Base-by-base conservation (phyloP, 1,139 yeast species). In the Kodamaea sp. region DNA sequence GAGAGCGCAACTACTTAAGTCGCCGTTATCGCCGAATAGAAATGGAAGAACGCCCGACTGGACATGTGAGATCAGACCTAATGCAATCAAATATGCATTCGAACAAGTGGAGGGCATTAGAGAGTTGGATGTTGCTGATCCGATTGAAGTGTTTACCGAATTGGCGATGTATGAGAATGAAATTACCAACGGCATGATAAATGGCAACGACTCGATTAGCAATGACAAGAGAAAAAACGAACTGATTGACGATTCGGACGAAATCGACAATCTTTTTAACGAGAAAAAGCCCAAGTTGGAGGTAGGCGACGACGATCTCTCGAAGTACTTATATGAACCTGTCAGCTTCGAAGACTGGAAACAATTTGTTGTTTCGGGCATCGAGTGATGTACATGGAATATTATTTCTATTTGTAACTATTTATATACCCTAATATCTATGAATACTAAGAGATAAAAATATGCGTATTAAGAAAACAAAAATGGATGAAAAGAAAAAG, bases 41-140 rank as follows among this genome's bases (percentile, higher is more conserved):
- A 33, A 45, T 24, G 53, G 48, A 11, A 24, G 29, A 25, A 32
- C 12, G 20, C 22, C 32, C 27, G 69, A 55, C 29, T 75, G 81
- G 81, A 62, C 67, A 0, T 67, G 77, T 36, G 71, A 66, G 30
- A 63, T 75, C 12, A 67, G 66, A 36, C 73, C 79, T 1, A 60
- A 61, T 28, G 73, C 76, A 2, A 65, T 78, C 23, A 49, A 66
- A 2, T 63, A 76, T 7, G 71, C 78, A 0, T 75, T 77, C 50
- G 63, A 63, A 41, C 79, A 71, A 43, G 70, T 73, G 12, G 69
- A 65, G 23, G 43, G 46, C 24, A 63, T 67, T 32, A 54, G 57
- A 35, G 72, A 70, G 37, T 50, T 66, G 35, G 58, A 58, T 1
- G 45, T 58, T 3, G 42, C 52, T 12, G 70, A 67, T 43, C 59